Evolutionary conservation across 148 eudicot species (phyloP), one percentile per base, ranked within the genome.

Genomic region (Drosera capensis): DNA sequence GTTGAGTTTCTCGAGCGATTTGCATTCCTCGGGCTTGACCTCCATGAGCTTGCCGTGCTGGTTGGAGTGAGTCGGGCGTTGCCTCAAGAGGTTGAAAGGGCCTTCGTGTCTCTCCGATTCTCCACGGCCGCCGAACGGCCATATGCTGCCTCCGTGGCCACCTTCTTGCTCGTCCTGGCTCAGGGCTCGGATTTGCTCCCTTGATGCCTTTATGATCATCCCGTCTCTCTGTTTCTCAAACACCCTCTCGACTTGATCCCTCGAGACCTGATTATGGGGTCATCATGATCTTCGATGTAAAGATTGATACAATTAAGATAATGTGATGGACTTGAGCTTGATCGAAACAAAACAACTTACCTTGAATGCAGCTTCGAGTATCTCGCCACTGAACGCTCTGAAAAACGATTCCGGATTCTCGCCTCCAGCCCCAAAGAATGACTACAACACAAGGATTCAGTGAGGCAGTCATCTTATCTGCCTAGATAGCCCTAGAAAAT

Each of bases 281-380:
- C 9, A 37, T 3, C 8, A 16, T 3, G n/a, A 37, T 37, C 40
- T n/a, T n/a, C n/a, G n/a, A n/a, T n/a, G n/a, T n/a, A n/a, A n/a
- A n/a, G n/a, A n/a, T n/a, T n/a, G n/a, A n/a, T n/a, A n/a, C n/a
- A n/a, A n/a, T n/a, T n/a, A n/a, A n/a, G n/a, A n/a, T n/a, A n/a
- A 40, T 15, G 11, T 15, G 5, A 40, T 15, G 43, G 14, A 21
- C 43, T 15, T 2, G 7, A 4, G 12, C 19, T 4, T 34, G 5
- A 15, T 15, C n/a, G 38, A 19, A 40, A 2, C n/a, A 15, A 19
- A 40, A 2, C 3, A 15, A 21, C 20, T 45, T 67, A 83, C 96
- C 44, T 80, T 75, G 38, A 74, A 73, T 25, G 78, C 73, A 6
- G 94, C 86, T 71, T 78, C 80, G 9, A 84, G 82, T 21, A 84